Percentiles rank a stretch among this genome's conserved stretches.
Evolutionary conservation across 2,329 filamentous ascomycete genomes (phyloP).

Genomic region (Pseudogymnoascus sp.): DNA sequence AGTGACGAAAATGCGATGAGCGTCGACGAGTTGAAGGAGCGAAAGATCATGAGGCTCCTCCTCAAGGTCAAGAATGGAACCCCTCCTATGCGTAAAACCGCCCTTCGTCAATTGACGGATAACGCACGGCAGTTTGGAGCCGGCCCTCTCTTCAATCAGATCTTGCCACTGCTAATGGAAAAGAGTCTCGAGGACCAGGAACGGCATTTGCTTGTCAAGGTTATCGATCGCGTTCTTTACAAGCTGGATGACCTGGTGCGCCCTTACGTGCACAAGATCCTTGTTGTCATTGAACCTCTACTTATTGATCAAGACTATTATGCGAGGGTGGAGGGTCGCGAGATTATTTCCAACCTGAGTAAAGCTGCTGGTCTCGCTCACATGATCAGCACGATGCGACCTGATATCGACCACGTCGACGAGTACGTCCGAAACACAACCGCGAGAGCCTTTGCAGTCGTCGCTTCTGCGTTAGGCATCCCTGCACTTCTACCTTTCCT

Average conservation of each 20-base stretch:
- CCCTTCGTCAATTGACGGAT: conserved; percentile 91
- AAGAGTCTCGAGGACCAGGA: conserved; percentile 97
- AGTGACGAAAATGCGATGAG: conserved; percentile 85
- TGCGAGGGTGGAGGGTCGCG: conserved; percentile 91
- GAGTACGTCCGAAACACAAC: conserved; percentile 98
- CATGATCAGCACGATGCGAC: conserved; percentile 99
- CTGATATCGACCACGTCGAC: conserved; percentile 96
- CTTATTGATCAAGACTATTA: conserved; percentile 99
- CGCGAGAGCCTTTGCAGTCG: conserved; percentile 90
- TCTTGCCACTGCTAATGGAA: conserved; percentile 94
- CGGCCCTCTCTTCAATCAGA: conserved; percentile 91
- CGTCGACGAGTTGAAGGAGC: conserved; percentile 92
- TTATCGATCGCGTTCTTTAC: conserved; percentile 96
- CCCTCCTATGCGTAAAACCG: conserved; percentile 96
- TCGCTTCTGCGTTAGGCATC: conserved; percentile 91
- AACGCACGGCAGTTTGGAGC: conserved; percentile 95
- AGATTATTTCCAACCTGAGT: conserved; percentile 96
- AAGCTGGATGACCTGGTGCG: conserved; percentile 95
- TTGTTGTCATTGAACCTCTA: conserved; percentile 97
- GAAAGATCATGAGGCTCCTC: conserved; percentile 95
- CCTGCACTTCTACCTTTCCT: conserved; percentile 91
- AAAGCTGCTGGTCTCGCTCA: conserved; percentile 95
- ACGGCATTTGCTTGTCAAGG: conserved; percentile 95
- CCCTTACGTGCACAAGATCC: conserved; percentile 94
- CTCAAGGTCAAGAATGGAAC: conserved; percentile 99